Conservation (phyloP, 805 yeast species). For the Candida stauntonica region DNA sequence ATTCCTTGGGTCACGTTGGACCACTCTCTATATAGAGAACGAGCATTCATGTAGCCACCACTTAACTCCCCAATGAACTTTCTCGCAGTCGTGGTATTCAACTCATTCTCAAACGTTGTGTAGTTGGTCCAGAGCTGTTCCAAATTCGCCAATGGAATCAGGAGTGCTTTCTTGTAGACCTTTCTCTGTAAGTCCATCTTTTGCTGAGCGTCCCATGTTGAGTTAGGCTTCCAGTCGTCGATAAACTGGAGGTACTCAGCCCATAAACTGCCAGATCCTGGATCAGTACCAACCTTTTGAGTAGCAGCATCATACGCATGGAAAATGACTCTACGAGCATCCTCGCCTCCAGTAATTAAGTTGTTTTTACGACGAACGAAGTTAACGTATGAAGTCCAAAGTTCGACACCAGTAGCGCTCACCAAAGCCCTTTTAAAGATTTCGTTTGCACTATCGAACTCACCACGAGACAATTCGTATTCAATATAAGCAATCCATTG, state of each 20-base stretch:
- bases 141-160: slow-evolving; percentile 71
- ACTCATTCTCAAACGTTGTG: slow-evolving; percentile 76
- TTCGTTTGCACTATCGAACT: slow-evolving; percentile 60
- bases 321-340: slow-evolving; percentile 65
- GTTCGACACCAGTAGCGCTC: slow-evolving; percentile 54
- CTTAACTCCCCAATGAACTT: slow-evolving; percentile 80
- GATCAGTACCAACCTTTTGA: slow-evolving; percentile 73
- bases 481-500: slow-evolving; percentile 76
- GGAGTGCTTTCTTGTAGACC: slow-evolving; percentile 61
- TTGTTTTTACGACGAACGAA: slow-evolving; percentile 68
- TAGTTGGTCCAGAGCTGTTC: slow-evolving; percentile 81
- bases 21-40: slow-evolving; percentile 73
- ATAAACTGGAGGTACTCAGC: slow-evolving; percentile 76
- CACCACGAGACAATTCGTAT: slow-evolving; percentile 59
- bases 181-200: slow-evolving; percentile 72
- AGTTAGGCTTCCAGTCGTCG: slow-evolving; percentile 70
- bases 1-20: slow-evolving; percentile 50
- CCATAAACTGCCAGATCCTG: slow-evolving; percentile 71
- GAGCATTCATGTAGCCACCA: slow-evolving; percentile 80
- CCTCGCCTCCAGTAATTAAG: slow-evolving; percentile 76
- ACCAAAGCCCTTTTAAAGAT: slow-evolving; percentile 63
- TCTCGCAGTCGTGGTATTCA: slow-evolving; percentile 73
- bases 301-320: slow-evolving; percentile 84
- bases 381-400: slow-evolving; percentile 75
- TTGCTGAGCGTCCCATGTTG: slow-evolving; percentile 82